Evolutionary conservation across 805 yeast genomes (phyloP).

Genomic region (Candida maesae): DNA sequence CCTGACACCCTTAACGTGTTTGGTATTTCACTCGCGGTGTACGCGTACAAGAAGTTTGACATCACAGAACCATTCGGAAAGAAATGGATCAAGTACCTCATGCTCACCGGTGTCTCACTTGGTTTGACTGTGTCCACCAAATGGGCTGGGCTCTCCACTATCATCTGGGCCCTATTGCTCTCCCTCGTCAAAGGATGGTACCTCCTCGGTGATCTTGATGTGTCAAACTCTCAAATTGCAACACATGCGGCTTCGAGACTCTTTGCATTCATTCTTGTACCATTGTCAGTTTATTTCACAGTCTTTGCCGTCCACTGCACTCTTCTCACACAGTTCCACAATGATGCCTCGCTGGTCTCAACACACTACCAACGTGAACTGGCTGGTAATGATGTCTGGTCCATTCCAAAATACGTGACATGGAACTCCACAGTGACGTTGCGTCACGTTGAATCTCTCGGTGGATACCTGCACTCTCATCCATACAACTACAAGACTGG

Average conservation of each 20-base stretch:
- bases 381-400: constrained; percentile 35
- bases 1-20: constrained; percentile 44
- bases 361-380: constrained; percentile 65
- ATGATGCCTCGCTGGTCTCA: constrained; percentile 60
- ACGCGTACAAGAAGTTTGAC: constrained; percentile 48
- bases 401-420: constrained; percentile 60
- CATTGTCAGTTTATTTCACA: constrained; percentile 53
- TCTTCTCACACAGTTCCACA: constrained; percentile 40
- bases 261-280: constrained; percentile 45
- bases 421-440: constrained; percentile 70
- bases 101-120: constrained; percentile 44
- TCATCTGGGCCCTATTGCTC: constrained; percentile 56
- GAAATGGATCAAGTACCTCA: constrained; percentile 51
- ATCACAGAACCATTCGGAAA: constrained; percentile 39
- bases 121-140: constrained; percentile 62
- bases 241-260: constrained; percentile 40
- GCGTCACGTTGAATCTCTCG: constrained; percentile 65
- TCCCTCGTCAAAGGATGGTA: constrained; percentile 54
- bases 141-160: constrained; percentile 66
- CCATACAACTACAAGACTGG: constrained; percentile 59
- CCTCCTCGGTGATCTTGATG: constrained; percentile 61
- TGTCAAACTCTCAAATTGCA: constrained; percentile 35
- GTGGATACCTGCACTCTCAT: constrained; percentile 82
- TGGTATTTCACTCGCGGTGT: constrained; percentile 45
- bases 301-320: constrained; percentile 57